Percentiles rank a stretch among this genome's conserved stretches.
These are phyloP conservation scores for Verticillium albo-atrum DNA, from an alignment of 2,329 filamentous ascomycete genomes.

Conservation along the genomic window DNA sequence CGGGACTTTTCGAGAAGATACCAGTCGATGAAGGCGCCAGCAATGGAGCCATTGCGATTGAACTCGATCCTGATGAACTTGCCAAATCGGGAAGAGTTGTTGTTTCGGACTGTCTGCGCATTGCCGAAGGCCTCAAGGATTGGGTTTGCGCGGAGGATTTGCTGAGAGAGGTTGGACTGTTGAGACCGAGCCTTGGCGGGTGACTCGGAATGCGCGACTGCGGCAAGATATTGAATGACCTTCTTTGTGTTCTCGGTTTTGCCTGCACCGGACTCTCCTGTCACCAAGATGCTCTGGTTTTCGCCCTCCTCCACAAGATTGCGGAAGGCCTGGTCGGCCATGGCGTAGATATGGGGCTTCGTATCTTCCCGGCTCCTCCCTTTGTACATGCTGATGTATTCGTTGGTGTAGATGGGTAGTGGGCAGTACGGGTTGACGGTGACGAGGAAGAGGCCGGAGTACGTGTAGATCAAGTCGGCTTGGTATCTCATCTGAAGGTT, in stretches of 20 bases:
- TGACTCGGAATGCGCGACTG: conserved; percentile 82
- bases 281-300: conserved; percentile 97
- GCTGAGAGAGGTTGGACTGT: conserved; percentile 86
- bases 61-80: conserved; percentile 99
- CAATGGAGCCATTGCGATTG: conserved; percentile 79
- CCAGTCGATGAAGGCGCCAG: conserved; percentile 97
- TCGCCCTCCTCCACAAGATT: conserved; percentile 92
- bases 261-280: conserved; percentile 93
- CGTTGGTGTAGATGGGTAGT: conserved; percentile 90
- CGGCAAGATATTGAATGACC: conserved; percentile 96
- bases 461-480: conserved; percentile 95
- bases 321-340: conserved; percentile 94
- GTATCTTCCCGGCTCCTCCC: conserved; percentile 88
- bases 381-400: conserved; percentile 98
- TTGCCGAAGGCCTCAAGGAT: conserved; percentile 98
- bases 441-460: conserved; percentile 93
- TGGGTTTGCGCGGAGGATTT: conserved; percentile 92
- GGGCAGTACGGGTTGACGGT: conserved; percentile 96
- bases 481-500: conserved; percentile 95
- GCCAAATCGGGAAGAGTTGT: conserved; percentile 97
- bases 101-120: conserved; percentile 94
- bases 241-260: conserved; percentile 99
- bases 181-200: conserved; percentile 56
- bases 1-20: conserved; percentile 97
- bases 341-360: conserved; percentile 94